Evolutionary conservation across 495 filamentous ascomycete species (phyloP), one percentile per base, ranked within the genome.

Genomic region (Penicillium subrubescens): DNA sequence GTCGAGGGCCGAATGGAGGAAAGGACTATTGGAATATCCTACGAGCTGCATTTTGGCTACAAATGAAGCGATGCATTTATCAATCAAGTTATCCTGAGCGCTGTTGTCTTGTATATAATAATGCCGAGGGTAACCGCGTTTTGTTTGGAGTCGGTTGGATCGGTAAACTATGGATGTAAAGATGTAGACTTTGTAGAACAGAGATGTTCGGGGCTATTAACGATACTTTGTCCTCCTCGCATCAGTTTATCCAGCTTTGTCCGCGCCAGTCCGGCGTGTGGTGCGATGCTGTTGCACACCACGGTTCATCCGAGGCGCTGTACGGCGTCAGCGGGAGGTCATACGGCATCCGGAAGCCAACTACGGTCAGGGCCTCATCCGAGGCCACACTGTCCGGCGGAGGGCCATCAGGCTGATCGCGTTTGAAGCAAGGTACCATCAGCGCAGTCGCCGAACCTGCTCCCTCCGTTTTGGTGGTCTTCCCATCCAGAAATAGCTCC

Each of bases 261-360:
- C 92, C 92, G 68, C 80, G 83, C 83, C 89, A 89, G 75, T 97
- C 93, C 7, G 85, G 85, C 69, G 88, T 85, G 3, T 61, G 65
- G 71, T 93, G 83, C 17, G 59, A 75, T 21, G 71, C 77, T n/a
- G 86, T 89, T 5, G 90, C 89, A 62, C 88, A 92, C 94, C 94
- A 97, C 10, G 93, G 93, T 29, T 81, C 79, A 64, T 96, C 92
- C 6, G 76, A 74, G 7, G 72, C 54, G 0, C 62, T 77, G 69
- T 97, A 97, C 25, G 78, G 80, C 34, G 84, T 82, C 23, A 96
- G 73, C 0, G 94, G 94, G 3, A 96, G 76, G 72, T 88, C 88
- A 78, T 97, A 97, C 29, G 94, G 91, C 83, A 97, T 88, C 12
- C 93, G 82, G 43, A 94, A 80, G 0, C 89, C 90, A 19, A 96